Percentiles rank a stretch among this genome's conserved stretches.
These are phyloP conservation scores for Akanthomyces muscarius DNA, from an alignment of 2,329 filamentous ascomycete genomes.

Conservation along the genomic window DNA sequence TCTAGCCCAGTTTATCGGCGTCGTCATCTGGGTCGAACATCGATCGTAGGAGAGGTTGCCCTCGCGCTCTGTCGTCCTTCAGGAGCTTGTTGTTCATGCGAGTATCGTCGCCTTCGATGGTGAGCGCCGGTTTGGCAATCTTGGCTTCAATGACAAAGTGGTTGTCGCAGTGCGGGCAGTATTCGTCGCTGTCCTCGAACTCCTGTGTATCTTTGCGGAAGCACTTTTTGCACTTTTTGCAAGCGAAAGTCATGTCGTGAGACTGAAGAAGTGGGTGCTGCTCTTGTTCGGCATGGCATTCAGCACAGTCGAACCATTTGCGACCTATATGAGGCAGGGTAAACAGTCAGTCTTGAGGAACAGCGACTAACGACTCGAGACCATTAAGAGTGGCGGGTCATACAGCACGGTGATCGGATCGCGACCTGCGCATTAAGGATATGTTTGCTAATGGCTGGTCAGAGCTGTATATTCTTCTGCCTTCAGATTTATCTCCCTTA, in stretches of 20 bases:
- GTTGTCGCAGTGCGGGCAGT: constrained; percentile 98
- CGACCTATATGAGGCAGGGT: constrained; percentile 52
- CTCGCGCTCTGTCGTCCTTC: constrained; percentile 76
- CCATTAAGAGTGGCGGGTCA: constrained; percentile 29
- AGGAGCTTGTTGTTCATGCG: constrained; percentile 86
- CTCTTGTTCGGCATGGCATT: constrained; percentile 84
- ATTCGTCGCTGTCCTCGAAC: constrained; percentile 96
- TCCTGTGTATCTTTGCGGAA: constrained; percentile 91
- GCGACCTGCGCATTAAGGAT: constrained; percentile 96
- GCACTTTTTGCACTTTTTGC: constrained; percentile 98
- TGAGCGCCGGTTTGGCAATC: constrained; percentile 75
- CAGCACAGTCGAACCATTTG: constrained; percentile 98
- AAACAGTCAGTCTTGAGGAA: background rate
- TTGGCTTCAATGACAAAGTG: constrained; percentile 91
- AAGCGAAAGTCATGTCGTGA: constrained; percentile 89
- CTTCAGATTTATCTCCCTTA: constrained; percentile 22
- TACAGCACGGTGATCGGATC: constrained; percentile 94
- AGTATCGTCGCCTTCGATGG: constrained; percentile 88
- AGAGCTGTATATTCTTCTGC: background rate
- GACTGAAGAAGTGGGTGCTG: constrained; percentile 70
- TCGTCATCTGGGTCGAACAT: constrained; percentile 75
- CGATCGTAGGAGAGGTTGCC: constrained; percentile 50
- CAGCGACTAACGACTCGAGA: constrained; percentile 15
- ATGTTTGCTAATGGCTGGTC: constrained; percentile 69
- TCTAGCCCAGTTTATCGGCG: constrained; percentile 70